Base-by-base conservation (phyloP, 2,329 filamentous ascomycete genomes). In the Volutella citrinella region DNA sequence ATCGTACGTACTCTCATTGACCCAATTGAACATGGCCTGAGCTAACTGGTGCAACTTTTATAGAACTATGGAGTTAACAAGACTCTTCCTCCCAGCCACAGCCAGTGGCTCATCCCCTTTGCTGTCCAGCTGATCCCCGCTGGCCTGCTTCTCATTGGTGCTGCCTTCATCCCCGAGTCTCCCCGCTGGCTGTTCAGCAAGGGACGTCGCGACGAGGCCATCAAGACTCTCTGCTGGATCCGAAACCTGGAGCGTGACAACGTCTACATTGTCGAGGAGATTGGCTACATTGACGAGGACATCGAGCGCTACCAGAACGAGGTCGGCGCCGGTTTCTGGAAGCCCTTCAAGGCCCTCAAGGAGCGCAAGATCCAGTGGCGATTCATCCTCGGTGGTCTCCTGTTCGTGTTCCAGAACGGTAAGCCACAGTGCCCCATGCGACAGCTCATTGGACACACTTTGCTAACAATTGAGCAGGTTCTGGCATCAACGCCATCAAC, bases 391-490 rank as follows among this genome's bases (percentile, higher is more conserved):
- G 85, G 85, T 28, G 75, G 76, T 35, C 75, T 85, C 51, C 70
- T 91, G 14, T 90, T 90, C 68, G 66, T 90, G 33, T 88, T 80
- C 72, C 86, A 91, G 60, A 91, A 91, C 49, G 81, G 81, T 30
- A 51, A 47, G 56, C 25, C 23, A 9, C 7, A 11, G 13, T 15
- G 3, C 4, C 72, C 67, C 4, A 22, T n/a, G 18, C 19, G 9
- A 7, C 7, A 10, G 32, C 23, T 22, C 28, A 17, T 28, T n/a
- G n/a, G n/a, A n/a, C n/a, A n/a, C n/a, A n/a, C n/a, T n/a, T n/a
- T 16, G 32, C 40, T 37, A 44, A 48, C 17, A 27, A 26, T 15
- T 16, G 5, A 11, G n/a, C 2, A 58, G 56, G 55, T 25, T 59
- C 57, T 7, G 84, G 84, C 4, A 88, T 88, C 65, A 88, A 88